Percentiles rank a stretch among this genome's conserved stretches.
Evolutionary conservation across 148 eudicot species (phyloP).

Genomic region (Agrostemma githago): DNA sequence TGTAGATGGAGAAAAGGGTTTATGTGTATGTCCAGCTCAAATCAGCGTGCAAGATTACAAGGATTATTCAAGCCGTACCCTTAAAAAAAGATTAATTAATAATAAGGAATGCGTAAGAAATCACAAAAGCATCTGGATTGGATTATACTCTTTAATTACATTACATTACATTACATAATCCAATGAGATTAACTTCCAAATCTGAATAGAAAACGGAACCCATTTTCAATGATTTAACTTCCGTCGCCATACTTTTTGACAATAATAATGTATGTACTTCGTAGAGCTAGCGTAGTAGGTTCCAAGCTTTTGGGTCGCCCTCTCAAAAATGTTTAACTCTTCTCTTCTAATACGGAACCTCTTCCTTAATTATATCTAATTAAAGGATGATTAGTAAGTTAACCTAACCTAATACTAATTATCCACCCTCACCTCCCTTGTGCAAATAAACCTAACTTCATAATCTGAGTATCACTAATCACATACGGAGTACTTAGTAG

Average conservation of each 20-base stretch:
- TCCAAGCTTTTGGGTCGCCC: background rate
- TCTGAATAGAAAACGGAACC: constrained; percentile 1
- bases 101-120: too few relatives aligned
- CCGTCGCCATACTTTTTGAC: constrained; percentile 16
- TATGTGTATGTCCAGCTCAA: background rate
- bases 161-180: background rate
- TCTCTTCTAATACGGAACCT: constrained; percentile 24
- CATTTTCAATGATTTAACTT: constrained; percentile 24
- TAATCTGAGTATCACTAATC: constrained; percentile 17
- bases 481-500: too few relatives aligned
- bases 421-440: constrained; percentile 15
- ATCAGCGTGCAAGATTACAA: background rate
- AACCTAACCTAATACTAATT: constrained; percentile 35
- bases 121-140: background rate
- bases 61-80: background rate
- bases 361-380: constrained; percentile 14
- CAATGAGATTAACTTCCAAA: constrained; percentile 9
- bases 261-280: background rate
- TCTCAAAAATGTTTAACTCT: background rate
- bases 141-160: background rate
- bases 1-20: background rate
- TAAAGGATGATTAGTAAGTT: constrained; percentile 30
- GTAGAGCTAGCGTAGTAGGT: background rate
- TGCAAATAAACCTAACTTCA: constrained; percentile 34
- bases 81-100: too few relatives aligned